A percentile compares a stretch with the other conserved stretches of the same genome.
phyloP scores from a whole-genome alignment of 345 rosid species.

The Eucalyptus erythrocorys region DNA sequence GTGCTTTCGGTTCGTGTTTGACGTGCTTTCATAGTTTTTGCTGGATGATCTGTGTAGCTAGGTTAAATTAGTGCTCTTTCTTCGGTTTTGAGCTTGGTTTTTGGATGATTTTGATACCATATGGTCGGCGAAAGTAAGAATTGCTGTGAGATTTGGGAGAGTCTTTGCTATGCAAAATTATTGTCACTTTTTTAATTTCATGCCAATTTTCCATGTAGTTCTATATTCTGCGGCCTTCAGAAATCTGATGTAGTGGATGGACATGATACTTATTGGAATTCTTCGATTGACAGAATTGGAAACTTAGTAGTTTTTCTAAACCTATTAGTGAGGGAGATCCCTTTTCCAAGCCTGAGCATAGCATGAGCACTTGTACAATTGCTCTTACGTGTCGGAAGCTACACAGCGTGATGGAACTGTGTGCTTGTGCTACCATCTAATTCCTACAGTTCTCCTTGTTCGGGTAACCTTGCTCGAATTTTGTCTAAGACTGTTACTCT shows the following conservation, averaged over 20 bases:
- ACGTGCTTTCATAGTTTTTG: not conserved
- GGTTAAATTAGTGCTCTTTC: not conserved
- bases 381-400: not conserved
- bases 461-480: not conserved
- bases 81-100: not conserved
- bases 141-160: not conserved
- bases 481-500: not conserved
- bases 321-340: not conserved
- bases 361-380: not conserved
- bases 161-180: not conserved
- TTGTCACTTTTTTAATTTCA: not conserved
- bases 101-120: not conserved
- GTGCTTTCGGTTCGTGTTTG: not conserved
- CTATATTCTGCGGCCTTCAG: not conserved
- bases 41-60: not conserved
- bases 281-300: not conserved
- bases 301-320: not conserved
- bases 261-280: not conserved
- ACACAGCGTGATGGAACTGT: not conserved
- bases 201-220: not conserved
- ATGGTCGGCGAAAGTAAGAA: not conserved
- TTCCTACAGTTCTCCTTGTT: not conserved
- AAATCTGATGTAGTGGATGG: not conserved
- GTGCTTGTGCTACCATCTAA: not conserved
- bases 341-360: not conserved